Conservation (phyloP, 2,329 filamentous ascomycete genomes). For the Penicillium sp. region DNA sequence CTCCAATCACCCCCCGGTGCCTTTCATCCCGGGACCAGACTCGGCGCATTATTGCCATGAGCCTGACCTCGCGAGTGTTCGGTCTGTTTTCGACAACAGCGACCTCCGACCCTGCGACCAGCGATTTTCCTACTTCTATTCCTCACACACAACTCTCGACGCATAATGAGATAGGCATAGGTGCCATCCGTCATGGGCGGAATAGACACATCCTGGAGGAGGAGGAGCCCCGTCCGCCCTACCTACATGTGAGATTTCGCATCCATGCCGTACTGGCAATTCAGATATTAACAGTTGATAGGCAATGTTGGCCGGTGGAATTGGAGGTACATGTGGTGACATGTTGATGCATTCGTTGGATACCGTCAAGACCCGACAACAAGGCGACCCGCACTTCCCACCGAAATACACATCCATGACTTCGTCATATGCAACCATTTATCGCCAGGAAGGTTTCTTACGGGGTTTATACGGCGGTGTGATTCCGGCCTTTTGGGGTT, state of each 20-base stretch:
- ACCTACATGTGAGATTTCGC: conserved; percentile 59
- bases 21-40: conserved; percentile 32
- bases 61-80: conserved; percentile 57
- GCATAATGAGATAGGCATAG: conserved; percentile 18
- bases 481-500: conserved; percentile 83
- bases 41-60: conserved; percentile 51
- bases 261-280: neutral
- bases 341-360: conserved; percentile 99
- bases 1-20: conserved; percentile 29
- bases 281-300: conserved; percentile 40
- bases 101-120: conserved; percentile 26
- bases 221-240: conserved; percentile 61
- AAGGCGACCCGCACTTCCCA: conserved; percentile 90
- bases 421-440: conserved; percentile 89
- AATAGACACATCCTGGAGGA: conserved; percentile 50
- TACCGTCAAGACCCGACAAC: conserved; percentile 96
- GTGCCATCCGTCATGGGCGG: conserved; percentile 17
- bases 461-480: conserved; percentile 93
- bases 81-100: conserved; percentile 52
- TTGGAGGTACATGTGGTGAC: conserved; percentile 90
- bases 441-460: conserved; percentile 83
- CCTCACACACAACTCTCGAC: conserved; percentile 12
- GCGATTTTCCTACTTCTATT: conserved; percentile 29
- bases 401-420: conserved; percentile 90
- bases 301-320: conserved; percentile 93